Evolutionary conservation across 2,329 filamentous ascomycete species (phyloP), one percentile per base, ranked within the genome.

Genomic region (Hypoxylon sp.): DNA sequence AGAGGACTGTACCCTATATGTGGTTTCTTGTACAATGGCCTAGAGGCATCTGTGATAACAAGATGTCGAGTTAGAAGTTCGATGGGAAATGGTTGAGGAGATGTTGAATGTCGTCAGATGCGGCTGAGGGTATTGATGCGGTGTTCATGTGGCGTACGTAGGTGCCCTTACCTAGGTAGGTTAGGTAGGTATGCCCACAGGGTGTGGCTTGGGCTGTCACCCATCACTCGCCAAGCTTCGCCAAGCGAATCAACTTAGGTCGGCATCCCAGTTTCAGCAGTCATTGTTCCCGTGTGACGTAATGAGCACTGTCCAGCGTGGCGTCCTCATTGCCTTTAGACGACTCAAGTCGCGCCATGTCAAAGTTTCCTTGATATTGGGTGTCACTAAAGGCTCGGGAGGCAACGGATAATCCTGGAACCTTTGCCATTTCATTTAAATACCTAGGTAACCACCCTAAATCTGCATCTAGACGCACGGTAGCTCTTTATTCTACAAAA

Each of bases 341-440:
- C n/a, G 39, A 48, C 32, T 19, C 17, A 19, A 17, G 47, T 47
- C 7, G 46, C 54, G 49, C 49, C 43, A 51, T 22, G 24, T 8
- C 43, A 49, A 34, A 43, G 19, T 20, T 62, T 56, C 32, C 59
- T 32, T 57, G 53, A 51, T 58, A 57, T 26, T 26, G 4, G 13
- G 34, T 41, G 17, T 41, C 37, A 41, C n/a, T 17, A 22, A 17
- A 20, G 24, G 10, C 41, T 30, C 51, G 43, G 20, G 19, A 41
- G 37, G 20, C 19, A 50, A 47, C 47, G 26, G 39, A 20, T 41
- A 30, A 47, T 17, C n/a, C 57, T 55, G 24, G 50, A 56, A 44
- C 47, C n/a, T 61, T 52, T 47, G 13, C 53, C 26, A 46, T 24
- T 24, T 15, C n/a, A 62, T 49, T 55, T 60, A 55, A 62, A 62